A percentile compares a stretch with the other conserved stretches of the same genome.
These are phyloP conservation scores for Ophiocordyceps camponoti-saundersi DNA, from an alignment of 2,329 filamentous ascomycete genomes.

Conservation along the genomic window DNA sequence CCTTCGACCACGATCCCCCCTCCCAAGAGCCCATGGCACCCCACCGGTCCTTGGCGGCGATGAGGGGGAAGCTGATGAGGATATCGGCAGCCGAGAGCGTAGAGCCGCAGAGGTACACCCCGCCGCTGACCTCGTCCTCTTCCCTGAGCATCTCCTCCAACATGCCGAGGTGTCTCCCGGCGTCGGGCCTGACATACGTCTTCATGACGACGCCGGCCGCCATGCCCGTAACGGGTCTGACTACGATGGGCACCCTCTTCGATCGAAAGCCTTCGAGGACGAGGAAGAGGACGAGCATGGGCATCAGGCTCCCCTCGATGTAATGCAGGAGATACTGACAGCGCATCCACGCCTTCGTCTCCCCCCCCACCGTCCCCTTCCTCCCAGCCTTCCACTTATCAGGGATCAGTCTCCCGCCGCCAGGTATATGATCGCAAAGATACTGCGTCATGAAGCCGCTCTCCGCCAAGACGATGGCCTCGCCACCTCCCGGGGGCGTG, in stretches of 20 bases:
- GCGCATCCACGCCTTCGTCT: slow-evolving; percentile 42
- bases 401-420: slow-evolving; percentile 30
- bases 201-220: slow-evolving; percentile 24
- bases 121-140: slow-evolving; percentile 17
- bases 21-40: slow-evolving; percentile 24
- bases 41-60: slow-evolving; percentile 23
- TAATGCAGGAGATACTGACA: slow-evolving; percentile 66
- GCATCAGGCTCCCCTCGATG: slow-evolving; percentile 70
- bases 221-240: slow-evolving; percentile 31
- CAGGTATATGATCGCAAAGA: slow-evolving; percentile 46
- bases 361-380: slow-evolving; percentile 38
- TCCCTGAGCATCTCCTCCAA: slow-evolving; percentile 28
- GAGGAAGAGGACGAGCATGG: slow-evolving; percentile 45
- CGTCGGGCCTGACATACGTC: slow-evolving; percentile 28
- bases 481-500: slow-evolving; percentile 19
- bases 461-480: slow-evolving; percentile 56
- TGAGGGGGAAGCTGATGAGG: slow-evolving; percentile 33
- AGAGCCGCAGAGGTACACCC: slow-evolving; percentile 30
- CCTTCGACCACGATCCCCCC: slow-evolving; percentile 17
- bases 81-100: slow-evolving; percentile 34
- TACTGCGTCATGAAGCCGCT: slow-evolving; percentile 72
- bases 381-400: slow-evolving; percentile 37
- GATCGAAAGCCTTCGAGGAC: slow-evolving; percentile 23
- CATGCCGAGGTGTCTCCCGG: slow-evolving; percentile 28
- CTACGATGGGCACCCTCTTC: slow-evolving; percentile 27